Conservation (phyloP, 352 stramenopile genomes). For the Globisporangium echinulatum region DNA sequence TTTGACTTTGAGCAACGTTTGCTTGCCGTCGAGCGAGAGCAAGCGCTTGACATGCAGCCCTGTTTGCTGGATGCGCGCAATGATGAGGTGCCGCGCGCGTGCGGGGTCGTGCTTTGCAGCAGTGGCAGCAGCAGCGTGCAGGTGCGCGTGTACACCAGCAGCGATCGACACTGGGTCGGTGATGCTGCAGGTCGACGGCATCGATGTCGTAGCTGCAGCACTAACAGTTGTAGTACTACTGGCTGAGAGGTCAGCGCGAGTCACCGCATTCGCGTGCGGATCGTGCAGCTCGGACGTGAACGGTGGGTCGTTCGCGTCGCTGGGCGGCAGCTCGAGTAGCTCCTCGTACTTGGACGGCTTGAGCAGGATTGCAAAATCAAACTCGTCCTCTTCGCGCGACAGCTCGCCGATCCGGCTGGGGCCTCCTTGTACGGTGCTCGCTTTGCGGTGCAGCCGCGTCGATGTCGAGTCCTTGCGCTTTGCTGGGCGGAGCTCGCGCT, state of each 20-base stretch:
- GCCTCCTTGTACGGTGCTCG: background rate
- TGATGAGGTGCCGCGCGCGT: slow-evolving; percentile 29
- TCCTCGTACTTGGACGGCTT: slow-evolving; percentile 70
- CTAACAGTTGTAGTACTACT: background rate
- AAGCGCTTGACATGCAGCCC: slow-evolving; percentile 69
- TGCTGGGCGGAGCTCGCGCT: background rate
- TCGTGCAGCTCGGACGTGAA: background rate
- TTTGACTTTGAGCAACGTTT: slow-evolving; percentile 75
- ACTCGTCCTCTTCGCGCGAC: slow-evolving; percentile 66
- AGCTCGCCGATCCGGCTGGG: slow-evolving; percentile 49
- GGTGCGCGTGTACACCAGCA: background rate
- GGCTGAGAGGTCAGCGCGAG: background rate
- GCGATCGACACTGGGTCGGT: background rate
- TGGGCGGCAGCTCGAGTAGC: slow-evolving; percentile 25
- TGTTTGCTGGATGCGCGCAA: slow-evolving; percentile 48
- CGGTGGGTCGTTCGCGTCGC: background rate
- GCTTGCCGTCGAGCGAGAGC: slow-evolving; percentile 62
- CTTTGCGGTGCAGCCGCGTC: background rate
- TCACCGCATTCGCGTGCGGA: background rate
- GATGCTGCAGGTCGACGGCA: background rate
- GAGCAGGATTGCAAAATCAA: slow-evolving; percentile 81
- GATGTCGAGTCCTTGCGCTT: background rate
- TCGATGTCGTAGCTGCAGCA: background rate
- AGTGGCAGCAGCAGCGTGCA: background rate
- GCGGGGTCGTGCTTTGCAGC: slow-evolving; percentile 6